Percentiles rank a stretch among this genome's conserved stretches.
Conservation (phyloP, 2,329 filamentous ascomycete species). For the Trichoderma gracile region DNA sequence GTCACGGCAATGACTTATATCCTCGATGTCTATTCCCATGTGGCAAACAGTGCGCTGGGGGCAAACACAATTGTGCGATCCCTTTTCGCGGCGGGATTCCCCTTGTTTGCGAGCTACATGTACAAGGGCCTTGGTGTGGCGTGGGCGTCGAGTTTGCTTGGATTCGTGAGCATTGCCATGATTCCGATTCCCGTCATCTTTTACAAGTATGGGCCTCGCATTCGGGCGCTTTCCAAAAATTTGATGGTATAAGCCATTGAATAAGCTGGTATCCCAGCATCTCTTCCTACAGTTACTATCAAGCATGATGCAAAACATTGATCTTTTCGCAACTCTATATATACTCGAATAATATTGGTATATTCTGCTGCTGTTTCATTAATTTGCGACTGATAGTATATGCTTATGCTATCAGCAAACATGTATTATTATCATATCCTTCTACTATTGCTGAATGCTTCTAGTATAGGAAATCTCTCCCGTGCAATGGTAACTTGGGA, state of each 20-base stretch:
- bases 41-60: conserved; percentile 38
- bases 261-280: no score
- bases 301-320: no score
- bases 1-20: conserved; percentile 47
- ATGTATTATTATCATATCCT: no score
- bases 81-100: conserved; percentile 60
- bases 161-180: conserved; percentile 24
- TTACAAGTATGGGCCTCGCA: conserved; percentile 26
- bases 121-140: conserved; percentile 26
- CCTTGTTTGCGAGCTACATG: conserved; percentile 27
- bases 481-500: no score
- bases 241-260: not conserved
- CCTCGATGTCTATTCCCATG: conserved; percentile 37
- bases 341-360: no score
- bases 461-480: no score
- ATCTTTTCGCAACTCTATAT: no score
- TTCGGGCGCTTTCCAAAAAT: conserved; percentile 13
- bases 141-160: conserved; percentile 29
- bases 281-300: no score
- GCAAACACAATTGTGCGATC: conserved; percentile 45
- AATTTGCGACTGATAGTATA: no score
- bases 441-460: no score
- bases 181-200: conserved; percentile 28
- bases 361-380: no score
- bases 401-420: no score